Conservation (phyloP, 1,284 basidiomycete genomes). For the Boletus mariae region DNA sequence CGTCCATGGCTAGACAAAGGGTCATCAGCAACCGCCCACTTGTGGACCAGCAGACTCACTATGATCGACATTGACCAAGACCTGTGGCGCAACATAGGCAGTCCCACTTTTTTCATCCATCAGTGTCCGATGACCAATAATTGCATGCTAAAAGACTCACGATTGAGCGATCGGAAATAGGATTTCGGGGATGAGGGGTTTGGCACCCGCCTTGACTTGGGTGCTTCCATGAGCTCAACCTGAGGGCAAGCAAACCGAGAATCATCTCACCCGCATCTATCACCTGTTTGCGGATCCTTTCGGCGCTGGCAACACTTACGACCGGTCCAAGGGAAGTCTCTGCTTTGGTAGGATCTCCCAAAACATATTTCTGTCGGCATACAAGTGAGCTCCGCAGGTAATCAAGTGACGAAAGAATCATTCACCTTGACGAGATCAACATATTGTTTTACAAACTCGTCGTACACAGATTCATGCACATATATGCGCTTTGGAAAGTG, state of each 20-base stretch:
- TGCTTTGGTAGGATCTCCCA: slow-evolving; percentile 79
- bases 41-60: slow-evolving; percentile 42
- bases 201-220: slow-evolving; percentile 75
- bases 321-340: slow-evolving; percentile 87
- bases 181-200: slow-evolving; percentile 67
- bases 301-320: slow-evolving; percentile 80
- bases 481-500: slow-evolving; percentile 73
- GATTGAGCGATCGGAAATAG: slow-evolving; percentile 66
- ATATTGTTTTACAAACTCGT: slow-evolving; percentile 75
- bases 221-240: neutral
- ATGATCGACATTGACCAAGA: slow-evolving; percentile 86
- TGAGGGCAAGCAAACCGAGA: neutral
- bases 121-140: neutral
- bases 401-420: neutral
- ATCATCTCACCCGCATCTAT: slow-evolving; percentile 65
- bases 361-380: slow-evolving; percentile 59
- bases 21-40: slow-evolving; percentile 2
- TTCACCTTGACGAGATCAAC: slow-evolving; percentile 70
- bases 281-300: slow-evolving; percentile 82
- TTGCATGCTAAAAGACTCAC: slow-evolving; percentile 39
- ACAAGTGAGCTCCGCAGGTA: neutral
- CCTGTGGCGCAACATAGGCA: slow-evolving; percentile 85
- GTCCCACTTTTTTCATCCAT: slow-evolving; percentile 52
- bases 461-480: slow-evolving; percentile 82
- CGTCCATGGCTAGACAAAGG: slow-evolving; percentile 69